Conservation (phyloP, 176 grass and related monocot species). For the Oryza australiensis region DNA sequence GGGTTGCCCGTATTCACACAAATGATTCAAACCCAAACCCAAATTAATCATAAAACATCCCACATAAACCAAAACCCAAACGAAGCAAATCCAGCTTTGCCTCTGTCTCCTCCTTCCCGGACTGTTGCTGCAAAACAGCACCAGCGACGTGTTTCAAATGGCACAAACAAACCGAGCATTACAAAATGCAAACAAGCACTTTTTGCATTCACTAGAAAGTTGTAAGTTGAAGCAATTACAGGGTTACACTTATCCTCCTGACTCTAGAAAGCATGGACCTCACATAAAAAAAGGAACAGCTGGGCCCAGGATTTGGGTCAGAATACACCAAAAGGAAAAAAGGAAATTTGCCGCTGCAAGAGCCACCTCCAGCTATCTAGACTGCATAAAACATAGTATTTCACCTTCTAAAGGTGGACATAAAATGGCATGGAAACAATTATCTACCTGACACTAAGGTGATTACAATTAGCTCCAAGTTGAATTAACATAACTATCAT, state of each 20-base stretch:
- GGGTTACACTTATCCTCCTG: neutral
- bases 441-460: constrained; percentile 38
- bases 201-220: constrained; percentile 29
- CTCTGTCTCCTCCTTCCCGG: neutral
- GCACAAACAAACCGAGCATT: neutral
- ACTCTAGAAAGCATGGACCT: constrained; percentile 29
- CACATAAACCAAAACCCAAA: neutral
- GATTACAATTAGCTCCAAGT: constrained; percentile 42
- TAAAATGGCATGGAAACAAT: constrained; percentile 15
- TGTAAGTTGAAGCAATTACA: neutral
- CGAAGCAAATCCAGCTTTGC: neutral
- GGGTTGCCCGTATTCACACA: no score
- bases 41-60: neutral
- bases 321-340: constrained; percentile 26
- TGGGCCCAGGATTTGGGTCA: constrained; percentile 19
- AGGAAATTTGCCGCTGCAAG: neutral
- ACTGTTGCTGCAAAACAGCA: neutral
- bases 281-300: constrained; percentile 13
- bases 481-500: constrained; percentile 34
- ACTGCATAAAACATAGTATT: constrained; percentile 14
- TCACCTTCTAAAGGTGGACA: neutral
- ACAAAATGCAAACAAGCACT: constrained; percentile 19
- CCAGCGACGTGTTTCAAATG: neutral
- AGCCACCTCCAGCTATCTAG: constrained; percentile 5
- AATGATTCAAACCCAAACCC: neutral